Evolutionary conservation across 2,329 filamentous ascomycete species (phyloP).

Genomic region (Alternaria arbusti): DNA sequence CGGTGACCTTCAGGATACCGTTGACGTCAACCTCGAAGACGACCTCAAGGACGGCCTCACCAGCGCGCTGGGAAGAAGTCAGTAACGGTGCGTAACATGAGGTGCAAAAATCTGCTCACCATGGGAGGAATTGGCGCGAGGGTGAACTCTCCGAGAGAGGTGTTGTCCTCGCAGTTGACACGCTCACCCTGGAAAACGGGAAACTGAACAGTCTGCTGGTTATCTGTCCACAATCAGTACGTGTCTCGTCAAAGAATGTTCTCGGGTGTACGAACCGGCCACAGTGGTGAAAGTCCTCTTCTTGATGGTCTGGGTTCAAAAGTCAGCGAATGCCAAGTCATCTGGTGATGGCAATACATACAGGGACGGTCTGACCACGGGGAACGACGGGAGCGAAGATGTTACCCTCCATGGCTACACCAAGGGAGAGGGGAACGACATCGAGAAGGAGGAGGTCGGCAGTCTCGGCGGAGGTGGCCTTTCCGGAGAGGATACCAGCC

Average conservation of each 20-base stretch:
- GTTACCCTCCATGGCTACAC: conserved; percentile 99
- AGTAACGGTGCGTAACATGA: not conserved
- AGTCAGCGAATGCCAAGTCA: not conserved
- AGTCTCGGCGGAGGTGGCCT: conserved; percentile 94
- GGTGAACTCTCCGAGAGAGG: conserved; percentile 95
- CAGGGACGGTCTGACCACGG: conserved; percentile 64
- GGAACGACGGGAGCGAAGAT: conserved; percentile 95
- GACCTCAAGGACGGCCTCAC: conserved; percentile 94
- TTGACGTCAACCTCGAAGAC: conserved; percentile 99
- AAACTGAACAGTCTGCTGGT: conserved; percentile 65
- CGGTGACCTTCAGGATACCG: conserved; percentile 99
- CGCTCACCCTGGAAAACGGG: conserved; percentile 95
- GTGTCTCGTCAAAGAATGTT: too few relatives aligned
- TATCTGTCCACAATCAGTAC: too few relatives aligned
- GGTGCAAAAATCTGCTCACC: too few relatives aligned
- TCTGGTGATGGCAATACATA: not conserved
- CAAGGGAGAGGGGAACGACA: conserved; percentile 93
- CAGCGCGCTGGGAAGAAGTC: conserved; percentile 62
- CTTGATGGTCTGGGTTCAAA: conserved; percentile 62
- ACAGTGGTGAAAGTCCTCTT: conserved; percentile 86
- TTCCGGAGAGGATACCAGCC: conserved; percentile 97
- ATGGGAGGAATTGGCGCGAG: conserved; percentile 84
- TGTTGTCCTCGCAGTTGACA: conserved; percentile 98
- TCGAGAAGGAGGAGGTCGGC: conserved; percentile 94
- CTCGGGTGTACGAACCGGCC: conserved; percentile 62